Evolutionary conservation across 305 asterid genomes (phyloP).

Genomic region (Petunia hybrid): DNA sequence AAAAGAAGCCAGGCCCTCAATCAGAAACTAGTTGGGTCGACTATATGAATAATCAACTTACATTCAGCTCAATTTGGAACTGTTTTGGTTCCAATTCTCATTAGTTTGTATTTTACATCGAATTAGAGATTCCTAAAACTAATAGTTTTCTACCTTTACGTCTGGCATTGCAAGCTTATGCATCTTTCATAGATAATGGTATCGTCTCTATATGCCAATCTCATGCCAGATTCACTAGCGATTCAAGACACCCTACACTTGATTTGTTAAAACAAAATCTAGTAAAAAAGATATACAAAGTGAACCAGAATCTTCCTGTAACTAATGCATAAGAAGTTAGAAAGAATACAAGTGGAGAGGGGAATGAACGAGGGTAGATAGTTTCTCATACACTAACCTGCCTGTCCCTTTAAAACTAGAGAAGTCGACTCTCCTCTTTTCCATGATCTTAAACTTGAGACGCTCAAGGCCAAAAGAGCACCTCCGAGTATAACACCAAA

Average conservation of each 20-base stretch:
- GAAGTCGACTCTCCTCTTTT: constrained; percentile 71
- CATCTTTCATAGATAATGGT: not conserved
- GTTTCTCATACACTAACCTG: constrained; percentile 57
- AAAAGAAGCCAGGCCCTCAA: not conserved
- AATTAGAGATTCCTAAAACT: not conserved
- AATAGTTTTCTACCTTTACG: not conserved
- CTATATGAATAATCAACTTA: constrained; percentile 17
- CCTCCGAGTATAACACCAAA: constrained; percentile 94
- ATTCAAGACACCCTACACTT: not conserved
- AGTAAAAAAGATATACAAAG: not conserved
- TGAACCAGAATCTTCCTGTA: not conserved
- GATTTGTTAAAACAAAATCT: not conserved
- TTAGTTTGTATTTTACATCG: not conserved
- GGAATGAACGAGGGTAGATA: not conserved
- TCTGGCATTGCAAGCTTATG: constrained; percentile 6
- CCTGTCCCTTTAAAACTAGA: constrained; percentile 78
- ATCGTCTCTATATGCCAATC: not conserved
- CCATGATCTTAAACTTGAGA: constrained; percentile 86
- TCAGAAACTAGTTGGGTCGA: not conserved
- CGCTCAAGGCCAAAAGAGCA: constrained; percentile 80
- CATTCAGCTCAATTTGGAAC: not conserved
- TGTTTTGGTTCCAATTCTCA: not conserved
- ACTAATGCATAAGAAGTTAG: not conserved
- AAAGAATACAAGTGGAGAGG: not conserved
- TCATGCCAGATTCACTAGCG: constrained; percentile 26